A percentile compares a stretch with the other conserved stretches of the same genome.
Evolutionary conservation across 352 stramenopile species (phyloP).

Genomic region (Phytophthora capsici): DNA sequence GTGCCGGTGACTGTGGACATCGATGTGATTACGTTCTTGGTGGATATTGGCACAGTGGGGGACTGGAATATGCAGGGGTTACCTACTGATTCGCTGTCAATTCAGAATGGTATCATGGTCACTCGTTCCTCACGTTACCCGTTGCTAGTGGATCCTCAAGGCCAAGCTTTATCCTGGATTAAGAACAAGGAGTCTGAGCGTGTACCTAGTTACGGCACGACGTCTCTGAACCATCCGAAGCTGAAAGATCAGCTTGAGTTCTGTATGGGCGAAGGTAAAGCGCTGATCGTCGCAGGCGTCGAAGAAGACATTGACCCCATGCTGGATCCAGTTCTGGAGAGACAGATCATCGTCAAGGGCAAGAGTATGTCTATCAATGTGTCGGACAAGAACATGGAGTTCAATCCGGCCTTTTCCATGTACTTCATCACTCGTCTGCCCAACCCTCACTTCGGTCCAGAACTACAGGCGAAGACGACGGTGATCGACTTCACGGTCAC

Average conservation of each 20-base stretch:
- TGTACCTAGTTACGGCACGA: slow-evolving; percentile 95
- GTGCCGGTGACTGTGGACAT: slow-evolving; percentile 96
- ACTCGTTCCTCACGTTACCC: slow-evolving; percentile 96
- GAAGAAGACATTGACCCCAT: slow-evolving; percentile 99
- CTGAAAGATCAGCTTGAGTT: slow-evolving; percentile 98
- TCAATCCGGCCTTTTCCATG: slow-evolving; percentile 97
- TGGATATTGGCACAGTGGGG: slow-evolving; percentile 97
- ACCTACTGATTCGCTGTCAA: slow-evolving; percentile 96
- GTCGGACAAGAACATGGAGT: slow-evolving; percentile 99
- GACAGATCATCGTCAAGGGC: slow-evolving; percentile 96
- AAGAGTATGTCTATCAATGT: slow-evolving; percentile 98
- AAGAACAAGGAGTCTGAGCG: slow-evolving; percentile 94
- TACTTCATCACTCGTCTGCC: slow-evolving; percentile 99
- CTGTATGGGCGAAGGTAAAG: slow-evolving; percentile 97
- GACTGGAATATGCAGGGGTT: slow-evolving; percentile 99
- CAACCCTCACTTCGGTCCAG: slow-evolving; percentile 97
- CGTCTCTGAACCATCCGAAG: slow-evolving; percentile 96
- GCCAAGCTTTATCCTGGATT: slow-evolving; percentile 98
- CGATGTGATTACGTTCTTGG: slow-evolving; percentile 97
- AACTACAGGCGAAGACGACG: slow-evolving; percentile 98
- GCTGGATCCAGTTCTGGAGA: slow-evolving; percentile 97
- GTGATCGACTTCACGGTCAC: slow-evolving; percentile 99
- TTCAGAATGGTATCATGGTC: slow-evolving; percentile 99
- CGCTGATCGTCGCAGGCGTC: slow-evolving; percentile 94
- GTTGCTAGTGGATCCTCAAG: slow-evolving; percentile 97